Evolutionary conservation across 2,329 filamentous ascomycete genomes (phyloP), one percentile per base, ranked within the genome.

Genomic region (Fusarium sp.): DNA sequence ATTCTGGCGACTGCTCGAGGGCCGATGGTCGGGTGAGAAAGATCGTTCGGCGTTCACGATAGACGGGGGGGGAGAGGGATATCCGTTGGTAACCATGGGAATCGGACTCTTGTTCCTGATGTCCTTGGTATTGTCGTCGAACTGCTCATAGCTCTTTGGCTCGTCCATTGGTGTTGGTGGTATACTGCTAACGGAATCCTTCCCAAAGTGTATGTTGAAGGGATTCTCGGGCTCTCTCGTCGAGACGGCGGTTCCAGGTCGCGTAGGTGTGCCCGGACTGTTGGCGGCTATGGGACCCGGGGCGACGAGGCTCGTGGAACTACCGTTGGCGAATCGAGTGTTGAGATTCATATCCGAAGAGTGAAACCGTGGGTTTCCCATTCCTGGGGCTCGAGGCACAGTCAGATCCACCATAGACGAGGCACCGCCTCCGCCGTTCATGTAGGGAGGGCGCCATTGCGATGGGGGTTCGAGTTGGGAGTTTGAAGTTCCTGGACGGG

Each of bases 371-470:
- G 56, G 60, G 3, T 63, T 65, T 21, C 66, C 68, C 46, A 70
- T 66, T 25, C 53, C 67, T 25, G 67, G 67, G 23, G 67, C 61
- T 59, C 65, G 71, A 63, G 63, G 78, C 23, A 64, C 68, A 42
- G 58, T 61, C 3, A 83, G 71, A 48, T 84, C 78, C 44, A 79
- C 72, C 76, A 81, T 77, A 70, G 81, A 84, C 7, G 75, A 72
- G 9, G 78, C 72, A 15, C 70, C 73, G 10, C 66, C 71, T n/a
- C 74, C 72, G 42, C 77, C 73, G 50, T 61, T 75, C 49, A 65
- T 57, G 70, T 69, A 78, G 59, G 67, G 78, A 66, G 58, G 74
- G 52, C 66, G 71, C 70, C 67, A 77, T 67, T 66, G 47, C 36
- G 69, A 60, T 14, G 69, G 42, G 53, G 58, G 53, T 15, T 61